Evolutionary conservation across 306 rosid species (phyloP).

Genomic region (Hippophae gyantsensis): DNA sequence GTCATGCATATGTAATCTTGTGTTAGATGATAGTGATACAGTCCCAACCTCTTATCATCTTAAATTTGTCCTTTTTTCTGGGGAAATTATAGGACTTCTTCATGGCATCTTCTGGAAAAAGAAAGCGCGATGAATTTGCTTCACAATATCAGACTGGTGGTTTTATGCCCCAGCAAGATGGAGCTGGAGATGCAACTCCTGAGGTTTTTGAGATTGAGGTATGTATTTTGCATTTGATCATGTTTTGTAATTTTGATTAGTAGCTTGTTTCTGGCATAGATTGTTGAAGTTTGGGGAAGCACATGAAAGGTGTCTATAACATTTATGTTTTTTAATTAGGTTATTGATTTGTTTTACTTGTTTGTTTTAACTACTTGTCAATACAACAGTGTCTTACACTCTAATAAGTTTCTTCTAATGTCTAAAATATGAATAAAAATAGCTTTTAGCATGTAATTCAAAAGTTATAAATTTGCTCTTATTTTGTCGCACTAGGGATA

Average conservation of each 20-base stretch:
- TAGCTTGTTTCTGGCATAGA: background rate
- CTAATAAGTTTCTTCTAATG: no score
- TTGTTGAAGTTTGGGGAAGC: background rate
- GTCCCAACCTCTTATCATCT: conserved; percentile 5
- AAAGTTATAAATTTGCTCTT: no score
- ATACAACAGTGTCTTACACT: no score
- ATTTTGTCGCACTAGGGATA: no score
- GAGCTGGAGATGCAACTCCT: conserved; percentile 67
- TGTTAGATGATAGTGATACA: conserved; percentile 15
- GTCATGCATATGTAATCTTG: conserved; percentile 2
- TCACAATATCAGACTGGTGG: conserved; percentile 68
- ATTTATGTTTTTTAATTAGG: no score
- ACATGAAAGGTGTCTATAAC: no score
- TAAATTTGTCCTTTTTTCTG: conserved; percentile 15
- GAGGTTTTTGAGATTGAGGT: conserved; percentile 78
- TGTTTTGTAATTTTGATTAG: background rate
- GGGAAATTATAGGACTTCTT: conserved; percentile 66
- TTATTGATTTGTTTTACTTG: no score
- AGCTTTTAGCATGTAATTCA: no score
- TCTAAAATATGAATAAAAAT: no score
- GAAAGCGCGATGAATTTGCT: conserved; percentile 84
- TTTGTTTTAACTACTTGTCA: no score
- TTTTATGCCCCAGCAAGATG: conserved; percentile 96
- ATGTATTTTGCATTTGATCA: background rate
- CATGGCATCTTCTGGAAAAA: conserved; percentile 52